Conservation (phyloP, 768 basidiomycete species). For the Collybiopsis confluens region DNA sequence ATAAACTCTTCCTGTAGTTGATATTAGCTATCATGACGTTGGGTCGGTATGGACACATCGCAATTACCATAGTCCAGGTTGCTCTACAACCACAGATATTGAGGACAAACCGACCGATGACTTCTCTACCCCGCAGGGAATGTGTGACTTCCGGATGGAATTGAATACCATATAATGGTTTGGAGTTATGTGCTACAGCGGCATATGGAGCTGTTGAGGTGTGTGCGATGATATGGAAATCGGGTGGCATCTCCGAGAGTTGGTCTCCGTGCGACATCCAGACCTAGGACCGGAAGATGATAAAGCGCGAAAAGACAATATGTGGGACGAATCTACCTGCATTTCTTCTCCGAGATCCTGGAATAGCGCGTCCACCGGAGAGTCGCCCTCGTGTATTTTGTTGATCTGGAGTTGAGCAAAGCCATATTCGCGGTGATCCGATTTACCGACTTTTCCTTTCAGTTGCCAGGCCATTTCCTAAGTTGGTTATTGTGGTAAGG, state of each 20-base stretch:
- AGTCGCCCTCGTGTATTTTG: slow-evolving; percentile 48
- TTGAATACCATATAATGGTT: slow-evolving; percentile 93
- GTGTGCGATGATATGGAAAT: slow-evolving; percentile 85
- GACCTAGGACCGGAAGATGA: slow-evolving; percentile 49
- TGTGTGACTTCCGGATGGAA: slow-evolving; percentile 99
- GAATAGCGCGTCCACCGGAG: slow-evolving; percentile 71
- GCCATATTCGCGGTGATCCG: slow-evolving; percentile 94
- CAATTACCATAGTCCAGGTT: slow-evolving; percentile 90
- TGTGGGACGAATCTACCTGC: slow-evolving; percentile 54
- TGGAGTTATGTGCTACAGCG: slow-evolving; percentile 86
- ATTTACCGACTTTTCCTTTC: slow-evolving; percentile 79
- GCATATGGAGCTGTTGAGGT: slow-evolving; percentile 89
- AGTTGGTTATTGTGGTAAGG: neutral
- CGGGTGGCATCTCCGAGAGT: slow-evolving; percentile 70
- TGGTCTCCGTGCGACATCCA: slow-evolving; percentile 99
- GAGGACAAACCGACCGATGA: slow-evolving; percentile 81
- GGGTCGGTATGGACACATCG: slow-evolving; percentile 7
- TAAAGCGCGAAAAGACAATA: neutral
- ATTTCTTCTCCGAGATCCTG: slow-evolving; percentile 84
- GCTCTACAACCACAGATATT: slow-evolving; percentile 77
- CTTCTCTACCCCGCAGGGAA: slow-evolving; percentile 81
- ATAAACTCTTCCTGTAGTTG: slow-evolving; percentile 85
- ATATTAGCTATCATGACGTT: slow-evolving; percentile 7
- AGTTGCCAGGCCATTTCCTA: slow-evolving; percentile 93
- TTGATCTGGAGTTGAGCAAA: slow-evolving; percentile 77